Evolutionary conservation across 306 rosid species (phyloP).

Genomic region (Lablab purpureus): DNA sequence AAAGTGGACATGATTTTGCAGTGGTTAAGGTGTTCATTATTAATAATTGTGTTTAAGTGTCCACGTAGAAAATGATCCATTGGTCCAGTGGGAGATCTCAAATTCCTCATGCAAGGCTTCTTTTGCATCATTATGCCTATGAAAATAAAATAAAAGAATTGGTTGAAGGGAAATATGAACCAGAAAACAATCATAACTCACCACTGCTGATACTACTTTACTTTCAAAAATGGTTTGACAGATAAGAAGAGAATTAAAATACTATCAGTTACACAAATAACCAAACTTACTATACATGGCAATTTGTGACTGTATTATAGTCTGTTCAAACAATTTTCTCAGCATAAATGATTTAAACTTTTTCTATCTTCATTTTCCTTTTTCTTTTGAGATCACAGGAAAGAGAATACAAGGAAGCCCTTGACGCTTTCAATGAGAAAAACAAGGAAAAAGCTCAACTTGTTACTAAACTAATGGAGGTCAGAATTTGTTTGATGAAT

Average conservation of each 20-base stretch:
- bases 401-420: slow-evolving; percentile 91
- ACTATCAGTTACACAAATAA: too few relatives aligned
- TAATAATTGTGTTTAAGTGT: slow-evolving; percentile 47
- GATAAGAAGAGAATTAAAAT: too few relatives aligned
- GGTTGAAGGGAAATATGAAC: not conserved
- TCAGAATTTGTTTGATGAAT: slow-evolving; percentile 21
- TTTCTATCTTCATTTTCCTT: too few relatives aligned
- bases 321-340: too few relatives aligned
- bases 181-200: not conserved
- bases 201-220: not conserved
- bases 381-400: slow-evolving; percentile 58
- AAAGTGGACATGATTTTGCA: slow-evolving; percentile 42
- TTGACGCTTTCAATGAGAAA: slow-evolving; percentile 95
- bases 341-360: too few relatives aligned
- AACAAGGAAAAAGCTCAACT: slow-evolving; percentile 92
- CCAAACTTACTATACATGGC: too few relatives aligned
- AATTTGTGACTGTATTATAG: too few relatives aligned
- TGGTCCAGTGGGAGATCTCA: slow-evolving; percentile 19
- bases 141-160: not conserved
- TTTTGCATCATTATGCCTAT: slow-evolving; percentile 32
- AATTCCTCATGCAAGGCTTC: slow-evolving; percentile 37
- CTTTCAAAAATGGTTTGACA: not conserved
- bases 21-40: slow-evolving; percentile 45
- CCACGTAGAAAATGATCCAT: slow-evolving; percentile 40
- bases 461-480: slow-evolving; percentile 80